phyloP scores from a whole-genome alignment of 352 stramenopile genomes.

The Phytopythium oedochilum region DNA sequence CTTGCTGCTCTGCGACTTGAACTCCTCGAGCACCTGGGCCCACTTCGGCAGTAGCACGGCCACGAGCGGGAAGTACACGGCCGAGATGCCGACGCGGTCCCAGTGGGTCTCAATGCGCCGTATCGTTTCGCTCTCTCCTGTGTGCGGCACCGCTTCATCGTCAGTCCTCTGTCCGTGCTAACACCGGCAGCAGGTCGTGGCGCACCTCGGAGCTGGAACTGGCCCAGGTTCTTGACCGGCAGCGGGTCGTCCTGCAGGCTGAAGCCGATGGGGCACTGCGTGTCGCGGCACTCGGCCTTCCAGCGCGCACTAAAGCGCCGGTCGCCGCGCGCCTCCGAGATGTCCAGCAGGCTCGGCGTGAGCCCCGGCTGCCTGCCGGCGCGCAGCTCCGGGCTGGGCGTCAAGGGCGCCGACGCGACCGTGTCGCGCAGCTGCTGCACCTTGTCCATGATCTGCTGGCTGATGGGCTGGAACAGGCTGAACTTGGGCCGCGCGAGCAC shows the following conservation, averaged over 20 bases:
- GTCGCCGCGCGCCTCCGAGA: conserved; percentile 7
- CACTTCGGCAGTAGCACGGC: conserved; percentile 93
- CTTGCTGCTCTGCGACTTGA: conserved; percentile 75
- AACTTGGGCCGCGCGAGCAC: conserved; percentile 85
- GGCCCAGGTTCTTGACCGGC: conserved; percentile 38
- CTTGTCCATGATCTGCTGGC: conserved; percentile 59
- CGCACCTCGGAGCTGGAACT: conserved; percentile 63
- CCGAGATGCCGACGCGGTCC: conserved; percentile 64
- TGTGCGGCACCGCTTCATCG: background rate
- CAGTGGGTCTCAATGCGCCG: conserved; percentile 62
- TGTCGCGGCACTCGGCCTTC: conserved; percentile 51
- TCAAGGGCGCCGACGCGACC: conserved; percentile 14
- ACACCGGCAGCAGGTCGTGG: background rate
- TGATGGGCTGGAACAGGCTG: conserved; percentile 83
- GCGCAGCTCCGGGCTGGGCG: conserved; percentile 2
- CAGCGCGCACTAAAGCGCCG: conserved; percentile 28
- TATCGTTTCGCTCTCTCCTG: conserved; percentile 43
- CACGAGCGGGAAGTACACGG: conserved; percentile 95
- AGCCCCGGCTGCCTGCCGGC: conserved; percentile 41
- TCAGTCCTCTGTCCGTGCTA: background rate
- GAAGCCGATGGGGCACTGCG: conserved; percentile 76
- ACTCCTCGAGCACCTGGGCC: conserved; percentile 72
- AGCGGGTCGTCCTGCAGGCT: conserved; percentile 56
- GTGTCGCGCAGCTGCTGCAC: conserved; percentile 38
- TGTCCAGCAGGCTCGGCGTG: conserved; percentile 63